phyloP scores from a whole-genome alignment of 805 yeast genomes.

The Candida ortonii region DNA sequence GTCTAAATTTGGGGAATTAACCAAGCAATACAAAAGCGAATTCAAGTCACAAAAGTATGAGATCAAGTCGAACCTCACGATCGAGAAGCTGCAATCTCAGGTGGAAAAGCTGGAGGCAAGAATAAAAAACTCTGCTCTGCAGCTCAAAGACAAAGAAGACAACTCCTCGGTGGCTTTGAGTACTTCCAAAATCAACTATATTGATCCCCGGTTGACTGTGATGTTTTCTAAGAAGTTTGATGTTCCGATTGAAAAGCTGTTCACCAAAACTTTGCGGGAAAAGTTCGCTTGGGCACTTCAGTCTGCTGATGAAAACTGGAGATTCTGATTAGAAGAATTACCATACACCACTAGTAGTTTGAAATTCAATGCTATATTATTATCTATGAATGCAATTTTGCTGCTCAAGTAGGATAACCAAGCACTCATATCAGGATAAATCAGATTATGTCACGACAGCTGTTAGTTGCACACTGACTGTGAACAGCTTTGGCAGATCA shows the following conservation, averaged over 20 bases:
- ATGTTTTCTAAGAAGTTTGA: conserved; percentile 80
- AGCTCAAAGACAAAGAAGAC: conserved; percentile 88
- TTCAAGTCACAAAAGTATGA: conserved; percentile 56
- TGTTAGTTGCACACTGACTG: too few relatives aligned
- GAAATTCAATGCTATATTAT: too few relatives aligned
- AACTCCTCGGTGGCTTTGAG: conserved; percentile 91
- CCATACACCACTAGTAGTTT: too few relatives aligned
- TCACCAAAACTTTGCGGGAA: conserved; percentile 86
- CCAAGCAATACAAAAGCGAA: conserved; percentile 54
- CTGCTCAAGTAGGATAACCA: too few relatives aligned
- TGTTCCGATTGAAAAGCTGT: conserved; percentile 90
- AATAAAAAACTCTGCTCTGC: conserved; percentile 64
- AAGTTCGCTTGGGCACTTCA: conserved; percentile 97
- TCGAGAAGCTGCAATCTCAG: conserved; percentile 71
- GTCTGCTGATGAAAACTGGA: conserved; percentile 84
- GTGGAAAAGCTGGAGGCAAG: conserved; percentile 70
- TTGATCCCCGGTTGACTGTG: conserved; percentile 89
- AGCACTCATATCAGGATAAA: too few relatives aligned
- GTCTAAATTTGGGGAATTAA: conserved; percentile 50
- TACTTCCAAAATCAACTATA: conserved; percentile 91
- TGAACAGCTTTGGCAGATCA: too few relatives aligned
- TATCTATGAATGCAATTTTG: too few relatives aligned
- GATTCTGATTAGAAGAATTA: conserved; percentile 60
- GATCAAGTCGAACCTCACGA: conserved; percentile 47
- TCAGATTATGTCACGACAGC: too few relatives aligned